These are phyloP conservation scores for Urostyla sp. DNA, from an alignment of 73 alveolate genomes.

Conservation along the genomic window DNA sequence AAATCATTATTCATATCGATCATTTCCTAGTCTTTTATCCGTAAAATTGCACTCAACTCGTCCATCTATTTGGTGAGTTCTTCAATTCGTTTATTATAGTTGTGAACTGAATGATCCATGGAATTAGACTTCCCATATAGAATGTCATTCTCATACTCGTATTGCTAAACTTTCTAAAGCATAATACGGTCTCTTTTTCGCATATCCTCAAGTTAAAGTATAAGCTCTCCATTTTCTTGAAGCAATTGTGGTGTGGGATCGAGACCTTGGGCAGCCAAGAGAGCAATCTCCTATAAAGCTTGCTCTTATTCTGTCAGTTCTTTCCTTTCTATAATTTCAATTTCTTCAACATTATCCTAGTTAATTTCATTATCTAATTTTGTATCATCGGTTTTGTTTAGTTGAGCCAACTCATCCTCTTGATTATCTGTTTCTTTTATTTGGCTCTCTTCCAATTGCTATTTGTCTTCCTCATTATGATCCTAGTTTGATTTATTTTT, in stretches of 20 bases:
- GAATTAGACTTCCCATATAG: constrained; percentile 41
- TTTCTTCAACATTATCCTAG: not conserved
- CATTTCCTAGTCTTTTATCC: constrained; percentile 33
- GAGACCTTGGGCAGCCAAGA: constrained; percentile 23
- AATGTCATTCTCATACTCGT: constrained; percentile 41
- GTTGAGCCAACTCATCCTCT: not conserved
- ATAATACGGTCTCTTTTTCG: not conserved
- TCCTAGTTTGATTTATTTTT: not conserved
- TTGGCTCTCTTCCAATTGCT: not conserved
- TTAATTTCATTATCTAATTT: not conserved
- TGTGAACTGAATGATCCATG: constrained; percentile 33
- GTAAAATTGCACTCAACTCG: constrained; percentile 22
- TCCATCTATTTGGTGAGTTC: constrained; percentile 29
- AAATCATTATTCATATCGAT: constrained; percentile 36
- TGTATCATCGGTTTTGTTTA: not conserved
- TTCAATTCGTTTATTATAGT: constrained; percentile 24
- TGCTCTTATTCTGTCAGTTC: constrained; percentile 21
- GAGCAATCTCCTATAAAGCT: constrained; percentile 34
- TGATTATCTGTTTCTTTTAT: not conserved
- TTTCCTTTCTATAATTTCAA: not conserved
- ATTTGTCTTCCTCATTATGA: not conserved
- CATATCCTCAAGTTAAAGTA: not conserved
- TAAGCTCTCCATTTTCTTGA: constrained; percentile 31
- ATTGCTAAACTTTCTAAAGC: not conserved
- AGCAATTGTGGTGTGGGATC: constrained; percentile 42